These are phyloP conservation scores for Vitis cinerea DNA, from an alignment of 164 flowering plant genomes.

Conservation along the genomic window DNA sequence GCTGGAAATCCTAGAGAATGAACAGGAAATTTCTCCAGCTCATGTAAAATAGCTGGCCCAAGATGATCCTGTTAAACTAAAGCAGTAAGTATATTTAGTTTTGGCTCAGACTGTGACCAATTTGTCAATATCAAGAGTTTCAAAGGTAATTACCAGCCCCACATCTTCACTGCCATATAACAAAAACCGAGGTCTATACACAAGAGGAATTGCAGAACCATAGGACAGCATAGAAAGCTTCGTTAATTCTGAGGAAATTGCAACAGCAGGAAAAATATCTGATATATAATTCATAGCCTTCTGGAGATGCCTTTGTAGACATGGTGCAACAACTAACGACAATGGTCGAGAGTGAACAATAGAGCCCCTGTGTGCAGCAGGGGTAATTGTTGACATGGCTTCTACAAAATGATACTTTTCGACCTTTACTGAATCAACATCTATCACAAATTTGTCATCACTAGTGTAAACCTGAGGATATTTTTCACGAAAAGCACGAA, in stretches of 20 bases:
- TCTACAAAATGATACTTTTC: conserved; percentile 86
- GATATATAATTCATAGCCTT: conserved; percentile 63
- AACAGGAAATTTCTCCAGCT: conserved; percentile 97
- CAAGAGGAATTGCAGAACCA: conserved; percentile 89
- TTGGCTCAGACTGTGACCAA: conserved; percentile 4
- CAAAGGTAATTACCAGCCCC: conserved; percentile 79
- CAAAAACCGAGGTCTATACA: conserved; percentile 88
- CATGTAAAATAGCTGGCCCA: conserved; percentile 98
- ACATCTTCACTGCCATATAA: conserved; percentile 74
- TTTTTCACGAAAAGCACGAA: conserved; percentile 96
- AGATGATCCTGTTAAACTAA: conserved; percentile 92
- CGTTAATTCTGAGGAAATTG: conserved; percentile 53
- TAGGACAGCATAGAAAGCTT: conserved; percentile 75
- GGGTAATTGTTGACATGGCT: conserved; percentile 96
- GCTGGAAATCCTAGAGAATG: conserved; percentile 96
- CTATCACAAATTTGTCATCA: conserved; percentile 95
- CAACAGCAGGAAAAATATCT: conserved; percentile 69
- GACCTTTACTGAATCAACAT: conserved; percentile 88
- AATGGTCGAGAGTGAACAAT: conserved; percentile 92
- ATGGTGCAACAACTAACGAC: conserved; percentile 85
- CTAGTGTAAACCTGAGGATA: conserved; percentile 99
- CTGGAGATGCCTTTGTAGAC: conserved; percentile 69
- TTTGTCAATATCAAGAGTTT: conserved; percentile 13
- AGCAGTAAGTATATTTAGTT: conserved; percentile 60
- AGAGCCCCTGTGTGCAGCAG: conserved; percentile 99